Percentiles rank a stretch among this genome's conserved stretches.
phyloP scores from a whole-genome alignment of 2,329 filamentous ascomycete species.

The Aspergillus sp. region DNA sequence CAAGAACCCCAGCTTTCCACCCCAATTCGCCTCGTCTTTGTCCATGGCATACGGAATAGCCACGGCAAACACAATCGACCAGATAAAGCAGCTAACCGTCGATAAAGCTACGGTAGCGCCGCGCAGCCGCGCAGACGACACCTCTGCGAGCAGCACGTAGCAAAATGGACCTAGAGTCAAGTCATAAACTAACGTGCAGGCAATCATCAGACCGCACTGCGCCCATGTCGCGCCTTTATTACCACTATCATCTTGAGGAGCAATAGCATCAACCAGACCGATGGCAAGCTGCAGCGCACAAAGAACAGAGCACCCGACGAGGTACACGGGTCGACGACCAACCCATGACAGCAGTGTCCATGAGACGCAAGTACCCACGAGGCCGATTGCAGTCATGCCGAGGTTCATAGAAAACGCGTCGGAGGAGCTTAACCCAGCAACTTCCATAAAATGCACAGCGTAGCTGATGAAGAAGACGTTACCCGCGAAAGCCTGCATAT shows the following conservation, averaged over 20 bases:
- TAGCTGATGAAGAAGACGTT: constrained; percentile 25
- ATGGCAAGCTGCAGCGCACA: constrained; percentile 31
- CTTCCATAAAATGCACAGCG: constrained; percentile 26
- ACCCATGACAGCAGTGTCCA: constrained; percentile 34
- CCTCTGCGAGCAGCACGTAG: constrained; percentile 47
- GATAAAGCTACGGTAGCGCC: constrained; percentile 43
- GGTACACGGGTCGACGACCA: constrained; percentile 37
- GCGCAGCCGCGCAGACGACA: constrained; percentile 47
- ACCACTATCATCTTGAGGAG: constrained; percentile 21
- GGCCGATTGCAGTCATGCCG: constrained; percentile 36
- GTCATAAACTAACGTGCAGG: constrained; percentile 44
- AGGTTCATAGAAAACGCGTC: constrained; percentile 30
- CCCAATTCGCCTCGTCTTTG: constrained; percentile 20
- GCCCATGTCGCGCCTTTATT: constrained; percentile 26
- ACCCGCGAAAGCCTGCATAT: constrained; percentile 24
- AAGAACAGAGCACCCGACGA: constrained; percentile 29
- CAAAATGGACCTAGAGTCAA: constrained; percentile 48
- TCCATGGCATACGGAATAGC: constrained; percentile 32
- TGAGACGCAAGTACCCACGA: constrained; percentile 36
- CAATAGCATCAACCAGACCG: constrained; percentile 31
- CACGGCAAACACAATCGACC: constrained; percentile 25
- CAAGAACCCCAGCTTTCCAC: constrained; percentile 27
- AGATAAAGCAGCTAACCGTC: constrained; percentile 16
- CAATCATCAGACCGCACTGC: constrained; percentile 32
- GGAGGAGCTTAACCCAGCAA: constrained; percentile 23